Percentiles rank a stretch among this genome's conserved stretches.
phyloP scores from a whole-genome alignment of 2,329 filamentous ascomycete species.

The Monilinia fructicola region DNA sequence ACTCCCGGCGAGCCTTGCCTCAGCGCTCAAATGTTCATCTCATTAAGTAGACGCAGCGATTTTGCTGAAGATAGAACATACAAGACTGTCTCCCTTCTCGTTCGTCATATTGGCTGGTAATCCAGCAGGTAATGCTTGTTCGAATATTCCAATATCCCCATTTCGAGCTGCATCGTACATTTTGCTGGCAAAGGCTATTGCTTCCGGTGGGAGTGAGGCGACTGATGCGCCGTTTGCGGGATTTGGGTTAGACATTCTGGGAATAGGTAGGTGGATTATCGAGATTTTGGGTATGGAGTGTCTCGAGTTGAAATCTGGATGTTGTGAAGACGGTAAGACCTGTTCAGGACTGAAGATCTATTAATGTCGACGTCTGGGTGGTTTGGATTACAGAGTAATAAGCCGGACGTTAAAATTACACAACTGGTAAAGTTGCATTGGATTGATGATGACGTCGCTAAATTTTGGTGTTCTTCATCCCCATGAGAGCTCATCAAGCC shows the following conservation, averaged over 20 bases:
- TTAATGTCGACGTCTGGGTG: not conserved
- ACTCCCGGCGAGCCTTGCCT: not conserved
- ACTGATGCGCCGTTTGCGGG: conserved; percentile 4
- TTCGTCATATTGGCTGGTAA: conserved; percentile 71
- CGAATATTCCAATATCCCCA: conserved; percentile 58
- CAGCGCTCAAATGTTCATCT: not conserved
- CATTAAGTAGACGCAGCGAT: too few species aligned
- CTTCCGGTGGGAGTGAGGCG: conserved; percentile 56
- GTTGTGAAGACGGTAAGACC: not conserved
- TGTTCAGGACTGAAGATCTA: conserved; percentile 8
- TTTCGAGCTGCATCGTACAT: conserved; percentile 66
- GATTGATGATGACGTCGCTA: conserved; percentile 6
- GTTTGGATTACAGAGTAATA: too few species aligned
- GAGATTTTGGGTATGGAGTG: not conserved
- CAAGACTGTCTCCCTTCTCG: conserved; percentile 69
- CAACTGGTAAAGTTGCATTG: too few species aligned
- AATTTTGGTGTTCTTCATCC: not conserved
- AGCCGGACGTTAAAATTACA: too few species aligned
- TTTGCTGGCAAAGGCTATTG: conserved; percentile 62
- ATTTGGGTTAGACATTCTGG: conserved; percentile 4
- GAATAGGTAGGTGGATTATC: not conserved
- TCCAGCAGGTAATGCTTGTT: conserved; percentile 62
- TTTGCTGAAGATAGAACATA: conserved; percentile 40
- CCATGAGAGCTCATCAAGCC: not conserved
- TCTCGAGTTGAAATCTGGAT: not conserved